Evolutionary conservation across 169 alveolate genomes (phyloP).

Genomic region (Plasmodium sp.): DNA sequence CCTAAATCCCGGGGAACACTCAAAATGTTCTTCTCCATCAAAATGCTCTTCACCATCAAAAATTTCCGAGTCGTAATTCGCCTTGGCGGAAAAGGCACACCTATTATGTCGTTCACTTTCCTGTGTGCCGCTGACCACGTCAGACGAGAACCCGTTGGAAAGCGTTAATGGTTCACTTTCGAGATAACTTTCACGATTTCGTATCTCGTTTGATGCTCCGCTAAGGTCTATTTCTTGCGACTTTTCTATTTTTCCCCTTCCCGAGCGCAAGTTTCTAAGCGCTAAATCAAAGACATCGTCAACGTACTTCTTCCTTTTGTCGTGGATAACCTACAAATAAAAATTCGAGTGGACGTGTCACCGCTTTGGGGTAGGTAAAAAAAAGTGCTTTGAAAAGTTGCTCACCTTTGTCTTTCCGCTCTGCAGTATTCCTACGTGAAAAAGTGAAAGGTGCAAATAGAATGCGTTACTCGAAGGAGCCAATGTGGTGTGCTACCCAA

Average conservation of each 20-base stretch:
- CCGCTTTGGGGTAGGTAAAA: background rate
- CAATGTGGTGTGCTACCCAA: background rate
- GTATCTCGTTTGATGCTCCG: background rate
- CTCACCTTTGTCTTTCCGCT: slow-evolving; percentile 18
- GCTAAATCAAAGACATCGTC: slow-evolving; percentile 5
- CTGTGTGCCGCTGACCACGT: background rate
- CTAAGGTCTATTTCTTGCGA: background rate
- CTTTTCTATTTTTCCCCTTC: background rate
- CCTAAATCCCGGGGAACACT: background rate
- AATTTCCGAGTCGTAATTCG: slow-evolving; percentile 7
- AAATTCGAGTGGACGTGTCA: background rate
- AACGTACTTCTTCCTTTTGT: slow-evolving; percentile 29
- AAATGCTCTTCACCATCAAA: background rate
- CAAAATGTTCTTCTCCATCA: background rate
- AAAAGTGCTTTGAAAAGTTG: background rate
- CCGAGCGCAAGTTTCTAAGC: background rate
- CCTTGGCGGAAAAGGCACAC: background rate
- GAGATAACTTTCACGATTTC: background rate
- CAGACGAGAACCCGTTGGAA: background rate
- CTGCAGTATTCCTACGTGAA: slow-evolving; percentile 21
- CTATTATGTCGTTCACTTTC: background rate
- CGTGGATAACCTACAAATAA: slow-evolving; percentile 22
- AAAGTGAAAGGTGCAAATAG: background rate
- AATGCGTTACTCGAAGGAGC: background rate
- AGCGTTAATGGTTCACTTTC: background rate